These are phyloP conservation scores for Fusarium fracticaudum DNA, from an alignment of 2,329 filamentous ascomycete species.

Conservation along the genomic window DNA sequence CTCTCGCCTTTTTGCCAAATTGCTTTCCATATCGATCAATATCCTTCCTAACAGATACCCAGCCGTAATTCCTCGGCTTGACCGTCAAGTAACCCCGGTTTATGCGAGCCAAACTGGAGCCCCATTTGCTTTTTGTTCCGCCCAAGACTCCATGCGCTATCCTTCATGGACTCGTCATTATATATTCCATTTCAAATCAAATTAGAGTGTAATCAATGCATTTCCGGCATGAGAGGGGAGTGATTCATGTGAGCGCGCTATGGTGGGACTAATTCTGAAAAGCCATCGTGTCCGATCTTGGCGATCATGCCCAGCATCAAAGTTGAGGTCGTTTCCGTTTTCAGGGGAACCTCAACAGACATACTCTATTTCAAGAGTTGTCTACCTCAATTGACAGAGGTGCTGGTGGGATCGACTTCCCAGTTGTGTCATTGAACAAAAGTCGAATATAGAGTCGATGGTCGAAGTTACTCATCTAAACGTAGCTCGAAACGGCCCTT, in stretches of 20 bases:
- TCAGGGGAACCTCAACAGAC: constrained; percentile 21
- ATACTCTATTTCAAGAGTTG: constrained; percentile 7
- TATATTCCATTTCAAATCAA: constrained; percentile 25
- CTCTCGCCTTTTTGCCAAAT: constrained; percentile 27
- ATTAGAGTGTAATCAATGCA: constrained; percentile 20
- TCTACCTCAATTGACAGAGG: constrained; percentile 22
- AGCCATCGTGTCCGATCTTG: not conserved
- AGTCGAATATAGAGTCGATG: not conserved
- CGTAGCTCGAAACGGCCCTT: constrained; percentile 56
- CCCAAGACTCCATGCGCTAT: constrained; percentile 37
- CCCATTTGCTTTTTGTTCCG: constrained; percentile 32
- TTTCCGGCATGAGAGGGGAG: constrained; percentile 19
- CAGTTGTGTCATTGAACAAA: constrained; percentile 2
- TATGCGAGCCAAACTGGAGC: constrained; percentile 25
- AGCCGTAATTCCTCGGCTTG: constrained; percentile 17
- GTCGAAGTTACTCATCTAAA: constrained; percentile 34
- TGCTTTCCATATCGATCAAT: constrained; percentile 1
- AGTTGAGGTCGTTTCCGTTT: constrained; percentile 23
- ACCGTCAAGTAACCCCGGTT: constrained; percentile 27
- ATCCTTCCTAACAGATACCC: not conserved
- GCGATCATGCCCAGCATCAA: not conserved
- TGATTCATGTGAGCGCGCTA: constrained; percentile 9
- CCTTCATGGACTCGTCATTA: constrained; percentile 39
- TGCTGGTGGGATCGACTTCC: not conserved
- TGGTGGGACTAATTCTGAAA: not conserved